phyloP scores from a whole-genome alignment of 352 stramenopile genomes.

The Globisporangium uncinulatum region DNA sequence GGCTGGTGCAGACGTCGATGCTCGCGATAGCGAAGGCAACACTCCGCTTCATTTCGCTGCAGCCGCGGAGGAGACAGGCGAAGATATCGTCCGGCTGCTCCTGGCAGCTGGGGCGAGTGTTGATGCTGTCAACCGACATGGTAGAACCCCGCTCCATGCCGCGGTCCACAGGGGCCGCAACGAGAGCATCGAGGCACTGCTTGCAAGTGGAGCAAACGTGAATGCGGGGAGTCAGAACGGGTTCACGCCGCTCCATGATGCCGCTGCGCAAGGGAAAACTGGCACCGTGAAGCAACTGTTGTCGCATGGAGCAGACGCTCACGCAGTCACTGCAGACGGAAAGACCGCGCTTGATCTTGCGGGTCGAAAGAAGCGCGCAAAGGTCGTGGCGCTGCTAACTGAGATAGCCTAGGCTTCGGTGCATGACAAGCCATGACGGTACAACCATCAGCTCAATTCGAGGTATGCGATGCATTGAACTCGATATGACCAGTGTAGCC shows the following conservation, averaged over 20 bases:
- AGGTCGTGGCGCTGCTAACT: background rate
- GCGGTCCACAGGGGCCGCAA: background rate
- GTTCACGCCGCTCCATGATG: background rate
- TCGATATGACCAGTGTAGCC: too few relatives aligned
- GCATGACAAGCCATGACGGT: too few relatives aligned
- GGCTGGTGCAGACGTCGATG: background rate
- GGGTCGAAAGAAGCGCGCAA: background rate
- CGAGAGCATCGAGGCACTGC: background rate
- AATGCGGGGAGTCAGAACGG: background rate
- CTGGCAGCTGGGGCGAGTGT: background rate
- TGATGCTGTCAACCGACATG: background rate
- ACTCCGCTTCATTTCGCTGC: background rate
- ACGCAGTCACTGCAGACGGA: background rate
- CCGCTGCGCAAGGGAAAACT: background rate
- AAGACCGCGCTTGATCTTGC: background rate
- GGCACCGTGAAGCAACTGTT: slow-evolving; percentile 1
- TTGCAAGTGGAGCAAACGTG: background rate
- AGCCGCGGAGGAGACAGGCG: background rate
- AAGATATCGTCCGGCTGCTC: background rate
- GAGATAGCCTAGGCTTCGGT: too few relatives aligned
- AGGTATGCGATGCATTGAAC: too few relatives aligned
- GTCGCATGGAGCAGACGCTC: background rate
- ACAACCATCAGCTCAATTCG: too few relatives aligned
- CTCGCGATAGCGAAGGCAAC: background rate
- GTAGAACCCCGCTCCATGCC: background rate